A percentile compares a stretch with the other conserved stretches of the same genome.
Evolutionary conservation across 2,329 filamentous ascomycete genomes (phyloP).

Genomic region (Emmonsia crescens): DNA sequence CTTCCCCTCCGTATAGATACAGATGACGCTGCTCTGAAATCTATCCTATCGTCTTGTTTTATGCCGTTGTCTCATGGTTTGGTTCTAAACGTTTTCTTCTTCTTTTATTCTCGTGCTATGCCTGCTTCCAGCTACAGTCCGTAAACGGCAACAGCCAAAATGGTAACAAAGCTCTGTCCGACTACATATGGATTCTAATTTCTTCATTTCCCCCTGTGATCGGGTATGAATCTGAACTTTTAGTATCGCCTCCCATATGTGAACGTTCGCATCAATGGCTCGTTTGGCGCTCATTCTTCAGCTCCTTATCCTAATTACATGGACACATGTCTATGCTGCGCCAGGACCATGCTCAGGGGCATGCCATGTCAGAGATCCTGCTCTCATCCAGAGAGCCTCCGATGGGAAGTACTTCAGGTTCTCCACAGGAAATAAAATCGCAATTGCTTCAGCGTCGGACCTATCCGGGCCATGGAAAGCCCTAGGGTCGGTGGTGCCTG

Average conservation of each 20-base stretch:
- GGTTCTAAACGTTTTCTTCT: neutral
- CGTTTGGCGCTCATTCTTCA: neutral
- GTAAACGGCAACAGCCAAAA: neutral
- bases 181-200: neutral
- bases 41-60: neutral
- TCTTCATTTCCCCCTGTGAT: neutral
- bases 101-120: neutral
- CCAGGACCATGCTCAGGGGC: conserved; percentile 1
- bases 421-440: conserved; percentile 41
- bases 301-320: neutral
- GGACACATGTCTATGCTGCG: neutral
- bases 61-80: neutral
- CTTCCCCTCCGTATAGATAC: neutral
- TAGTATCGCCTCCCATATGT: neutral
- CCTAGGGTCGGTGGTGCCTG: conserved; percentile 36
- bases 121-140: neutral
- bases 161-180: neutral
- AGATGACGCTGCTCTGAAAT: neutral
- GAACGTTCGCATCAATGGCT: neutral
- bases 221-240: neutral
- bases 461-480: conserved; percentile 43
- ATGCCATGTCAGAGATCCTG: conserved; percentile 30
- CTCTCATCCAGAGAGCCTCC: conserved; percentile 32
- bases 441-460: conserved; percentile 38
- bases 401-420: conserved; percentile 45